These are phyloP conservation scores for Eimeria brunetti DNA, from an alignment of 169 alveolate species.

Conservation along the genomic window DNA sequence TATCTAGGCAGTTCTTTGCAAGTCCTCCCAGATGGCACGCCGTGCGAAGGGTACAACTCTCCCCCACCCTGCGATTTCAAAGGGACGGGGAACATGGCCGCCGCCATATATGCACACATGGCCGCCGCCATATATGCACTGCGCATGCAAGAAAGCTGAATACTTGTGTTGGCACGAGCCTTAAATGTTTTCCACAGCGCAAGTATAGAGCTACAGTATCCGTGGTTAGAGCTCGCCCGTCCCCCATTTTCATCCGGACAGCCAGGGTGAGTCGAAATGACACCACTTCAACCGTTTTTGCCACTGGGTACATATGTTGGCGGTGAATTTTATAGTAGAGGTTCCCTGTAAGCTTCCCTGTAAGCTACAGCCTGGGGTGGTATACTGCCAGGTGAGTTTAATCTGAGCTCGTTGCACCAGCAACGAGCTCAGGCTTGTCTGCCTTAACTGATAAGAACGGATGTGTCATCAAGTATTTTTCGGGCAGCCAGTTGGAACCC, in stretches of 20 bases:
- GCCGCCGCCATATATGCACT: neutral
- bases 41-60: neutral
- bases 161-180: neutral
- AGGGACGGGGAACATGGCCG: neutral
- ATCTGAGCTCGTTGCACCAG: neutral
- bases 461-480: slow-evolving; percentile 90
- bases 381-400: neutral
- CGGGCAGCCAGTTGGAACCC: slow-evolving; percentile 91
- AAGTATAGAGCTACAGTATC: neutral
- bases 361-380: neutral
- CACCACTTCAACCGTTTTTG: neutral
- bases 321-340: neutral
- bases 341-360: neutral
- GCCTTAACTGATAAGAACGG: slow-evolving; percentile 85
- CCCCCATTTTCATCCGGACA: neutral
- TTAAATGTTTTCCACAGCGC: neutral
- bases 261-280: neutral
- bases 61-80: neutral
- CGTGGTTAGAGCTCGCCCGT: neutral
- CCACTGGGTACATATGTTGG: neutral
- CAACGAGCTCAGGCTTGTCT: neutral
- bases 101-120: neutral
- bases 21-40: neutral
- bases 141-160: neutral
- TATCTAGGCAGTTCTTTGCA: neutral